Base-by-base conservation (phyloP, 2,329 filamentous ascomycete species). In the Pezicula rhizophila region DNA sequence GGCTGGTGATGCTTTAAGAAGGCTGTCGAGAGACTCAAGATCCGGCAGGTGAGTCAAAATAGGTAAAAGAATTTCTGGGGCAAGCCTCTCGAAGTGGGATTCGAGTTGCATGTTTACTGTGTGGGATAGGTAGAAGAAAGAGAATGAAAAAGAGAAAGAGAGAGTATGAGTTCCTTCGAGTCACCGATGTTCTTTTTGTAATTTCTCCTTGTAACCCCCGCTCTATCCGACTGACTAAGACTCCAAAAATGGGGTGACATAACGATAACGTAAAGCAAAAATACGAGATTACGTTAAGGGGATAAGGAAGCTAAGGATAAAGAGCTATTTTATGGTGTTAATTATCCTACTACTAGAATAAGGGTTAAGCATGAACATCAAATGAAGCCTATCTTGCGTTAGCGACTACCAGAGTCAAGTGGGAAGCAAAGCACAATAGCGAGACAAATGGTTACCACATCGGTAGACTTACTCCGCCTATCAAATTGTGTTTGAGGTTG, bases 1-100 rank as follows among this genome's bases (percentile, higher is more conserved):
- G 10, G 51, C 43, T 37, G 48, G 48, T 15, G 48, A 53, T 45
- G 42, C 48, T 42, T 39, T 45, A 12, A 53, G 33, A 46, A 51
- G 18, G 35, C 42, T 51, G 18, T 51, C 43, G 40, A 52, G 47
- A 18, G 43, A 49, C 34, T 47, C 43, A 37, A 52, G 40, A 31
- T 49, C 44, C 3, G n/a, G 5, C 1, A 20, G n/a, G 10, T 39
- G 12, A 20, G 37, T 18, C 40, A 52, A 44, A 26, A 49, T 52
- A 18, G 31, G 38, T 12, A 49, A 17, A 8, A 52, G 31, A 5
- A 48, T n/a, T 17, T 39, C 37, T 39, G n/a, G 37, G 3, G 37
- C 37, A 15, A 39, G 37, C n/a, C 37, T 39, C 37, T 39, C 37
- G 2, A 39, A 39, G 2, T 39, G n/a, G 37, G 14, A 39, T 39